Base-by-base conservation (phyloP, 2,329 filamentous ascomycete genomes). In the Chaetomiaceae sp. region DNA sequence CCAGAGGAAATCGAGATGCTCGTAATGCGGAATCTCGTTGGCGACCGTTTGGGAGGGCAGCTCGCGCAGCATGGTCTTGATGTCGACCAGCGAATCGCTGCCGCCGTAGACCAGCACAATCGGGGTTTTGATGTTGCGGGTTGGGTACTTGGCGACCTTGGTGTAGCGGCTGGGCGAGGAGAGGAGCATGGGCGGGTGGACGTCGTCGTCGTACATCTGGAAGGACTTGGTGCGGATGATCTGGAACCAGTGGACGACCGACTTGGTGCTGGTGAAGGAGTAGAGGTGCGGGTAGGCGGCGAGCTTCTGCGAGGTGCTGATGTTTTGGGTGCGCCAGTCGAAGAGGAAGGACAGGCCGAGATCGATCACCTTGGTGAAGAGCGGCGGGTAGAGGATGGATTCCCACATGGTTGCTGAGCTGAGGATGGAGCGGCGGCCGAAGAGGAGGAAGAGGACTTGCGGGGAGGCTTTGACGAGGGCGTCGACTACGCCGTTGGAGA, bases 201-300 rank as follows among this genome's bases (percentile, higher is more conserved):
- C 81, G 63, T 97, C 92, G 66, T 99, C 94, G 66, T 99, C 94
- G 69, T 91, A 97, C 89, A 99, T 96, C 70, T 99, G 94, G 69
- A 99, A 97, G 23, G 84, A 90, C 64, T 90, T 89, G 64, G 92
- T 96, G 59, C 94, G 86, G 64, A 99, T 99, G 66, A 99, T 96
- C 67, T 99, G 94, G 69, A 99, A 99, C 94, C 94, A 99, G 67
- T 99, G 94, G 0, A 99, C 94, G 8, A 99, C 90, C 18, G 86
- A 91, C 72, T 99, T 99, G 53, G 90, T 96, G 67, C 89, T 95
- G 0, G 92, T 96, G 68, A 92, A 97, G 0, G 91, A 96, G 73
- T 96, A 99, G 0, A 99, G 75, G 72, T 99, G 94, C 9, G 92
- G 87, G 67, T 99, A 99, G 1, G 90, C 90, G 2, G 94, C 94